A percentile compares a stretch with the other conserved stretches of the same genome.
Evolutionary conservation across 148 eudicot genomes (phyloP).

Genomic region (Persicaria tinctoria): DNA sequence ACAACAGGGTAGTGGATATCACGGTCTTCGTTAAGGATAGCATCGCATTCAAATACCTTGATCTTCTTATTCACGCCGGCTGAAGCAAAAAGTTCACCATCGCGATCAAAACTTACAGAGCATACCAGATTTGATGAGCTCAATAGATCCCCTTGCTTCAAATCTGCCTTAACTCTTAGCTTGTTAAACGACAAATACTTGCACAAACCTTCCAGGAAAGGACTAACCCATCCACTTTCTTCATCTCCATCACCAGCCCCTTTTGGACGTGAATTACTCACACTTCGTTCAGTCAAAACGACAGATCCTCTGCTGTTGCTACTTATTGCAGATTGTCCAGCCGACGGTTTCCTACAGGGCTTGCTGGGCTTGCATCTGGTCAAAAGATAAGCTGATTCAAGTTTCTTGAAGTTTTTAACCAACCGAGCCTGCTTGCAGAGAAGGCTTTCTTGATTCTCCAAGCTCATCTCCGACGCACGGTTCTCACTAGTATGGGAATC

Average conservation of each 20-base stretch:
- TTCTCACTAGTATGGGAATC: conserved; percentile 26
- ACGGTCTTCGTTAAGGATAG: conserved; percentile 57
- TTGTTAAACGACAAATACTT: conserved; percentile 70
- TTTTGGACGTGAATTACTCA: conserved; percentile 39
- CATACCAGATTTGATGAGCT: conserved; percentile 90
- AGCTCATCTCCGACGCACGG: conserved; percentile 26
- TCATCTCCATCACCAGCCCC: conserved; percentile 27
- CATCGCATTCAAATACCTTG: conserved; percentile 79
- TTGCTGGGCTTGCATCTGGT: conserved; percentile 55
- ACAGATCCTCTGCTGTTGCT: conserved; percentile 68
- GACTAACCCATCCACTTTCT: conserved; percentile 71
- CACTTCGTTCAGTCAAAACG: conserved; percentile 52
- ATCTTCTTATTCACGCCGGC: conserved; percentile 99
- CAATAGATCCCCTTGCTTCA: conserved; percentile 92
- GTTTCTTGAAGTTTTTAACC: conserved; percentile 75
- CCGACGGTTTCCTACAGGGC: conserved; percentile 32
- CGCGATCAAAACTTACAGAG: conserved; percentile 85
- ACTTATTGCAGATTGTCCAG: conserved; percentile 44
- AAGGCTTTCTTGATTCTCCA: conserved; percentile 32
- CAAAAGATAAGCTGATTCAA: conserved; percentile 78
- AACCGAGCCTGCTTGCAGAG: conserved; percentile 52
- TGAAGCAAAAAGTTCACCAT: conserved; percentile 90
- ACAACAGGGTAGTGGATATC: conserved; percentile 94
- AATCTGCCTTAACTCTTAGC: conserved; percentile 76
- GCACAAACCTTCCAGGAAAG: conserved; percentile 82